These are phyloP conservation scores for Gracilaria vermiculophylla DNA, from an alignment of 23 red algal genomes.

Conservation along the genomic window DNA sequence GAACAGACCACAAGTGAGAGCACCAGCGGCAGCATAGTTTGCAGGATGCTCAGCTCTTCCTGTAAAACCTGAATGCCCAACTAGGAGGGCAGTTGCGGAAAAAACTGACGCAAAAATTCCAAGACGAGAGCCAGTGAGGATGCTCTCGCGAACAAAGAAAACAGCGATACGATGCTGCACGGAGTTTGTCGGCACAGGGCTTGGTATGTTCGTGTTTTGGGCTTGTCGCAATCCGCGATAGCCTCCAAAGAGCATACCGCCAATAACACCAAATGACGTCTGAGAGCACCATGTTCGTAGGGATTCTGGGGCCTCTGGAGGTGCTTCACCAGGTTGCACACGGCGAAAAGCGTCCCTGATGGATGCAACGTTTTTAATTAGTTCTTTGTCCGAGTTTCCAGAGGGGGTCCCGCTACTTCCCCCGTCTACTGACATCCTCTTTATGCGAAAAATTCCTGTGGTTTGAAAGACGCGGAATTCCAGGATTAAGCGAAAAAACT, in stretches of 20 bases:
- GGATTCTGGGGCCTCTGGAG: conserved; percentile 24
- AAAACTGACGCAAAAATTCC: conserved; percentile 45
- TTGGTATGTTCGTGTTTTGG: conserved; percentile 10
- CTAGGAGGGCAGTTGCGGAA: conserved; percentile 27
- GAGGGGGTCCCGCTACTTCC: background rate
- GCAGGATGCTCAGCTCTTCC: conserved; percentile 11
- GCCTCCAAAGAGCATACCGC: conserved; percentile 63
- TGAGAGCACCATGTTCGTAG: conserved; percentile 48
- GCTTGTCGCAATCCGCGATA: conserved; percentile 62
- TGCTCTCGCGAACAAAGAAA: conserved; percentile 61
- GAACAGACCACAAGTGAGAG: conserved; percentile 59
- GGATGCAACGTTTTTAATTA: background rate
- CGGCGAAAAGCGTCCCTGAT: conserved; percentile 47
- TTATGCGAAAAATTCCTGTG: no score
- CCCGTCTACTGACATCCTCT: background rate
- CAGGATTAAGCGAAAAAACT: no score
- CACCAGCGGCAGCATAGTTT: conserved; percentile 45
- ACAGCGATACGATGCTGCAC: conserved; percentile 29
- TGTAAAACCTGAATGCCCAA: background rate
- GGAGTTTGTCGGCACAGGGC: conserved; percentile 20
- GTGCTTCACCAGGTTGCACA: conserved; percentile 38
- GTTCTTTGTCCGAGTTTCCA: background rate
- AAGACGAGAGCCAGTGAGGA: conserved; percentile 44
- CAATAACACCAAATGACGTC: conserved; percentile 44
- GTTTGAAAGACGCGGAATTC: no score